Conservation (phyloP, 805 yeast genomes). For the Sugiyamaella qingdaonensis region DNA sequence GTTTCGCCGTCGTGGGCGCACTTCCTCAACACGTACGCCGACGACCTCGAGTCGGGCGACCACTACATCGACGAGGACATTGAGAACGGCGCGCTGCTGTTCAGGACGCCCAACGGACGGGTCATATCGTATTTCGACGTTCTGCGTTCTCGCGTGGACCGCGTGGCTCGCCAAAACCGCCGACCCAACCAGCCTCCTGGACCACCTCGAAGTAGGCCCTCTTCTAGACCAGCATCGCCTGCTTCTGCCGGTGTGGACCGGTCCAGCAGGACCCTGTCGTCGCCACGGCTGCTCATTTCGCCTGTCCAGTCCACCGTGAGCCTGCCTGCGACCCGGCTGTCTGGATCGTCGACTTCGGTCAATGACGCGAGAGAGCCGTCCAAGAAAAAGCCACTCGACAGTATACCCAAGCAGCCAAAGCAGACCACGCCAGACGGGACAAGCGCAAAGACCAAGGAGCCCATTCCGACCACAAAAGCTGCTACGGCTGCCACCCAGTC, state of each 20-base stretch:
- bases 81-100: constrained; percentile 52
- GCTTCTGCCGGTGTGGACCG: not conserved
- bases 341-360: constrained; percentile 5
- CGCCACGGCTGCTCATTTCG: constrained; percentile 12
- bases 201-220: not conserved
- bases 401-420: not conserved
- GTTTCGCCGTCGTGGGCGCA: constrained; percentile 88
- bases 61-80: constrained; percentile 63
- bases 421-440: not conserved
- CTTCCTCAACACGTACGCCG: constrained; percentile 74
- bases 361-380: not conserved
- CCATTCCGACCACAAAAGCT: not conserved
- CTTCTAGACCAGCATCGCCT: constrained; percentile 11
- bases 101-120: constrained; percentile 66
- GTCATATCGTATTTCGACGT: constrained; percentile 63
- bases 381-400: not conserved
- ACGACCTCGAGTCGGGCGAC: constrained; percentile 81
- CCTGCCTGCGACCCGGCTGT: constrained; percentile 12
- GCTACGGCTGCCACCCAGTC: not conserved
- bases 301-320: constrained; percentile 17
- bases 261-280: constrained; percentile 8
- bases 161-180: constrained; percentile 15
- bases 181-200: constrained; percentile 2
- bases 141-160: constrained; percentile 43
- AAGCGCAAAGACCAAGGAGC: not conserved